phyloP scores from a whole-genome alignment of 805 yeast genomes.

The Lipomyces spencermartinsiae region DNA sequence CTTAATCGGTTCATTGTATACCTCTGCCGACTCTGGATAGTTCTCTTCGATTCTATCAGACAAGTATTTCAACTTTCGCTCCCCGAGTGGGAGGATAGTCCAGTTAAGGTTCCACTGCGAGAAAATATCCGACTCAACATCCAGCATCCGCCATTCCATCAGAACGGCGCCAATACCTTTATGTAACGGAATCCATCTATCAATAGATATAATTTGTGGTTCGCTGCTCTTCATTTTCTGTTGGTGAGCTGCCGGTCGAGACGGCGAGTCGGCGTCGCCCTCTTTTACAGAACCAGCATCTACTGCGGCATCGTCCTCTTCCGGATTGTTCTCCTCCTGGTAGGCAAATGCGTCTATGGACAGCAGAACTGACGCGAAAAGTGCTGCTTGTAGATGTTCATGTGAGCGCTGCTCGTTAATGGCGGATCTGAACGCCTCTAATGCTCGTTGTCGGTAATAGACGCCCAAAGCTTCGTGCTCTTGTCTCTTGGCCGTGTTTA shows the following conservation, averaged over 20 bases:
- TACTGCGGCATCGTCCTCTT: constrained; percentile 3
- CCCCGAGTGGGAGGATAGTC: constrained; percentile 19
- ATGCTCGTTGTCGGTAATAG: constrained; percentile 22
- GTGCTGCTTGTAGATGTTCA: constrained; percentile 22
- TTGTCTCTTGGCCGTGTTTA: not conserved
- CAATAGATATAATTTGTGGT: constrained; percentile 20
- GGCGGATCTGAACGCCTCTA: constrained; percentile 18
- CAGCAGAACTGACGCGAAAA: constrained; percentile 22
- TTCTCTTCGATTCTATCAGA: not conserved
- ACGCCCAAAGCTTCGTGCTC: constrained; percentile 18
- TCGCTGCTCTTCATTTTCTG: not conserved
- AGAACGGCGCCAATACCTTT: constrained; percentile 20
- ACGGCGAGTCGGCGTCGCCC: not conserved
- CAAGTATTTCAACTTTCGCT: constrained; percentile 15
- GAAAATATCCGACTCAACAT: not conserved
- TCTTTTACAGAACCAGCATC: not conserved
- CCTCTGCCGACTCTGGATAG: not conserved
- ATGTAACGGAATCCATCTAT: constrained; percentile 27
- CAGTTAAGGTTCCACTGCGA: constrained; percentile 21
- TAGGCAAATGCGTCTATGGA: constrained; percentile 27
- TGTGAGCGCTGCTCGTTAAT: constrained; percentile 8
- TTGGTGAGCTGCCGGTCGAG: constrained; percentile 9
- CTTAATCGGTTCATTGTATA: constrained; percentile 13
- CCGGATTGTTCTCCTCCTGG: constrained; percentile 17
- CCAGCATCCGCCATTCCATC: constrained; percentile 8